A percentile compares a stretch with the other conserved stretches of the same genome.
phyloP scores from a whole-genome alignment of 805 yeast species.

The Brettanomyces nanus region DNA sequence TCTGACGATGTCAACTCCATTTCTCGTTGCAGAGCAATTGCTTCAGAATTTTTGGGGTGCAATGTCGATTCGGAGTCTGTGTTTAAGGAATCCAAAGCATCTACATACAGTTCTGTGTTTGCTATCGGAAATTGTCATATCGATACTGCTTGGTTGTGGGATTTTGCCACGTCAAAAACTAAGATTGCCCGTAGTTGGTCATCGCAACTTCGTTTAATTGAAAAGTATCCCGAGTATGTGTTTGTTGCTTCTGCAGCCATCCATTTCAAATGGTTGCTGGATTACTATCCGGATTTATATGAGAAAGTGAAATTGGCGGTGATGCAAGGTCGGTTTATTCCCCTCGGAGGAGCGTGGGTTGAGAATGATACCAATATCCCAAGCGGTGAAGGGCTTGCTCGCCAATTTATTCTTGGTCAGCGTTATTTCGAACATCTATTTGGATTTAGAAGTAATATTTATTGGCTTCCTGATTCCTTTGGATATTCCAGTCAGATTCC shows the following conservation, averaged over 20 bases:
- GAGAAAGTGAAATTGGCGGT: constrained; percentile 56
- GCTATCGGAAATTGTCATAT: constrained; percentile 95
- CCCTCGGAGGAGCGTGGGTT: constrained; percentile 97
- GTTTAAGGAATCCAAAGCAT: constrained; percentile 34
- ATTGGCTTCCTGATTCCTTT: constrained; percentile 97
- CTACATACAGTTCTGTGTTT: constrained; percentile 48
- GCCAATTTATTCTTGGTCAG: constrained; percentile 90
- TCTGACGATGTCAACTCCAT: constrained; percentile 53
- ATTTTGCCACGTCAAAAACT: constrained; percentile 93
- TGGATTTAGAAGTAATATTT: constrained; percentile 64
- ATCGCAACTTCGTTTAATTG: constrained; percentile 77
- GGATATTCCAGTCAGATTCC: constrained; percentile 96
- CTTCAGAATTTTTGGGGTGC: constrained; percentile 55
- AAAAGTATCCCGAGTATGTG: constrained; percentile 83
- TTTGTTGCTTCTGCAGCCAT: constrained; percentile 96
- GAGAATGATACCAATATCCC: constrained; percentile 96
- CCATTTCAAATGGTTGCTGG: constrained; percentile 85
- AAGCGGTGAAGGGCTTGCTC: constrained; percentile 79
- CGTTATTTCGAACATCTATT: constrained; percentile 73
- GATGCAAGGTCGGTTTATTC: constrained; percentile 67
- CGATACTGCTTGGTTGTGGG: constrained; percentile 99
- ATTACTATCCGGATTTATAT: constrained; percentile 80
- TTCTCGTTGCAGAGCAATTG: constrained; percentile 55
- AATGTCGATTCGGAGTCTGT: constrained; percentile 61
- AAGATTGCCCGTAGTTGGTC: constrained; percentile 95